Evolutionary conservation across 805 yeast genomes (phyloP).

Genomic region (Tetrapisispora arboricola): DNA sequence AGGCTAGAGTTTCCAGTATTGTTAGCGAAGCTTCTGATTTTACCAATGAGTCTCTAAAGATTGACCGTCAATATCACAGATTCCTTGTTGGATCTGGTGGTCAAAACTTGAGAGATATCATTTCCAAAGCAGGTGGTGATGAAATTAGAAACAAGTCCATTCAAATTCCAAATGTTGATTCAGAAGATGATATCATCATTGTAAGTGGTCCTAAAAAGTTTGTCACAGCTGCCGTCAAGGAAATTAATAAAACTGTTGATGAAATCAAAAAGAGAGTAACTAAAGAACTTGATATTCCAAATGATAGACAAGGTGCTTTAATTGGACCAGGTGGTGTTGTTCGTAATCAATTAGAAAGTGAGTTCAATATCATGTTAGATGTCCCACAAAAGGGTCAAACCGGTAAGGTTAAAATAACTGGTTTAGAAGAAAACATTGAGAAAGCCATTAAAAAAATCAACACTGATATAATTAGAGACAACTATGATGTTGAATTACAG

Average conservation of each 20-base stretch:
- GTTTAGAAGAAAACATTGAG: conserved; percentile 56
- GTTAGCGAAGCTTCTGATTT: conserved; percentile 56
- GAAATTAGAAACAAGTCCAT: conserved; percentile 31
- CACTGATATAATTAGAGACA: conserved; percentile 48
- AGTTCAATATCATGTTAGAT: conserved; percentile 49
- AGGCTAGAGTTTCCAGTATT: conserved; percentile 48
- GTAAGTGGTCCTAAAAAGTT: conserved; percentile 67
- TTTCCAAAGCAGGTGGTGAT: conserved; percentile 66
- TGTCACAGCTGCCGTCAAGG: conserved; percentile 57
- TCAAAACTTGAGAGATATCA: conserved; percentile 59
- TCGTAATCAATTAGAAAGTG: conserved; percentile 62
- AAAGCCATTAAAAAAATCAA: conserved; percentile 52
- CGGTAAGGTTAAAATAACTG: conserved; percentile 46
- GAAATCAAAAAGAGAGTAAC: conserved; percentile 51
- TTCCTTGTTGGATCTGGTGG: conserved; percentile 74
- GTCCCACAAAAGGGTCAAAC: conserved; percentile 55
- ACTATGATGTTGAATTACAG: conserved; percentile 39
- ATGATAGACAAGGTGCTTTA: conserved; percentile 61
- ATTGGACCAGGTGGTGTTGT: conserved; percentile 75
- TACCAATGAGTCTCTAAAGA: conserved; percentile 46
- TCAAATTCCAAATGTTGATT: conserved; percentile 56
- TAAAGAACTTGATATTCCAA: conserved; percentile 49
- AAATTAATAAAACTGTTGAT: conserved; percentile 51
- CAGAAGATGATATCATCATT: conserved; percentile 46
- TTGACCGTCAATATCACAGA: conserved; percentile 66